Percentiles rank a stretch among this genome's conserved stretches.
Conservation (phyloP, 2,329 filamentous ascomycete species). For the Botrytis byssoidea region DNA sequence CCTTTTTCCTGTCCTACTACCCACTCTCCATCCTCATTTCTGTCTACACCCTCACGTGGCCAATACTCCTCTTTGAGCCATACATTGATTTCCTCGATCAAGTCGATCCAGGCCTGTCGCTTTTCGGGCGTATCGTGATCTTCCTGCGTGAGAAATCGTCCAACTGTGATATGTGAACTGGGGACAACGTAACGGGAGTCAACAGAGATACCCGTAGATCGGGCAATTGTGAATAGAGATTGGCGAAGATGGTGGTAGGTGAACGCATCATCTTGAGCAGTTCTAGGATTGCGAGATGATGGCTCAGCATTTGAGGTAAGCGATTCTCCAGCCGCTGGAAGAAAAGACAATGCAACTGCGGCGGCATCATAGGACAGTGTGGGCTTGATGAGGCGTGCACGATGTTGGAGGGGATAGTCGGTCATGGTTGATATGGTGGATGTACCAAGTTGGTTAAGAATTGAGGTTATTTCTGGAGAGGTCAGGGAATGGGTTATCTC, state of each 20-base stretch:
- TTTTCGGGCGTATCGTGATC: constrained; percentile 57
- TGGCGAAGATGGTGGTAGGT: constrained; percentile 89
- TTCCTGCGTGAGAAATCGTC: constrained; percentile 67
- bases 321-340: constrained; percentile 70
- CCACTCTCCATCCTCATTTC: constrained; percentile 66
- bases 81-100: constrained; percentile 73
- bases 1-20: constrained; percentile 82
- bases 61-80: constrained; percentile 73
- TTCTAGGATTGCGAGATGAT: constrained; percentile 31
- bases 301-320: constrained; percentile 28
- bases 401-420: constrained; percentile 64
- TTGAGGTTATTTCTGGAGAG: constrained; percentile 60
- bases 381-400: constrained; percentile 76
- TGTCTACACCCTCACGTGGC: constrained; percentile 48
- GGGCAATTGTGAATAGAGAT: constrained; percentile 66
- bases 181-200: constrained; percentile 83
- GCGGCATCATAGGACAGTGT: constrained; percentile 80
- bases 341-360: constrained; percentile 81
- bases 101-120: constrained; percentile 61
- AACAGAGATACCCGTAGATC: constrained; percentile 63
- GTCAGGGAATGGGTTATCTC: constrained; percentile 83
- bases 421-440: constrained; percentile 56
- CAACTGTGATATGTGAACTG: constrained; percentile 86
- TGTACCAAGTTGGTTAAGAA: constrained; percentile 58
- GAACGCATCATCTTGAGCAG: constrained; percentile 60